Conservation (phyloP, 495 filamentous ascomycete genomes). For the Penicillium lagena region DNA sequence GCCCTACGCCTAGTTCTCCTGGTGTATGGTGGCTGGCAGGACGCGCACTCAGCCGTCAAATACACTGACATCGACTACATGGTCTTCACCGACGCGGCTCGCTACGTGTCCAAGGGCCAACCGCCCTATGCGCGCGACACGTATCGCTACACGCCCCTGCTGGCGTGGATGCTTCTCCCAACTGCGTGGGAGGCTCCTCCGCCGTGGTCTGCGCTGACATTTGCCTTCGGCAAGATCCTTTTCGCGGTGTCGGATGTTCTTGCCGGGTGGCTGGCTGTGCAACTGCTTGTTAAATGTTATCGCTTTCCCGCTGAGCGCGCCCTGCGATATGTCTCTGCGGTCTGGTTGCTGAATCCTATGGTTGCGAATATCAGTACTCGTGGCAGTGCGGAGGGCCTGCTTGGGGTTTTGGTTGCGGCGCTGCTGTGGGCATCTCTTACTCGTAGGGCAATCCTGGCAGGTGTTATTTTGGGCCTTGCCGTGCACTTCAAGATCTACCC, state of each 20-base stretch:
- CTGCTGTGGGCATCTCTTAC: constrained; percentile 74
- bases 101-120: constrained; percentile 54
- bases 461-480: constrained; percentile 68
- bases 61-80: constrained; percentile 99
- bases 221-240: constrained; percentile 82
- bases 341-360: constrained; percentile 97
- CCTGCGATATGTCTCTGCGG: constrained; percentile 61
- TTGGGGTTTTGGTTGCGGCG: constrained; percentile 75
- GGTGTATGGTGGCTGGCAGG: constrained; percentile 85
- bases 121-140: constrained; percentile 87
- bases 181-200: constrained; percentile 52
- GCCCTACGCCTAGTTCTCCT: constrained; percentile 65
- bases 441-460: constrained; percentile 55
- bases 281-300: constrained; percentile 42
- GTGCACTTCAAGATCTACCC: constrained; percentile 99
- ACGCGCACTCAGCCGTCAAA: constrained; percentile 81
- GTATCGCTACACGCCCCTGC: constrained; percentile 90
- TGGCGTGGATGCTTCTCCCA: constrained; percentile 84
- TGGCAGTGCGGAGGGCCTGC: constrained; percentile 85
- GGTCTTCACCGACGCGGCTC: constrained; percentile 96
- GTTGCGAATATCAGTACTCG: constrained; percentile 92
- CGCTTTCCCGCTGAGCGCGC: constrained; percentile 47
- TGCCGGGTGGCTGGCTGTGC: constrained; percentile 81
- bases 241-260: constrained; percentile 79
- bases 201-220: constrained; percentile 22